Conservation (phyloP, 2,329 filamentous ascomycete genomes). For the Exserohilum turcica region DNA sequence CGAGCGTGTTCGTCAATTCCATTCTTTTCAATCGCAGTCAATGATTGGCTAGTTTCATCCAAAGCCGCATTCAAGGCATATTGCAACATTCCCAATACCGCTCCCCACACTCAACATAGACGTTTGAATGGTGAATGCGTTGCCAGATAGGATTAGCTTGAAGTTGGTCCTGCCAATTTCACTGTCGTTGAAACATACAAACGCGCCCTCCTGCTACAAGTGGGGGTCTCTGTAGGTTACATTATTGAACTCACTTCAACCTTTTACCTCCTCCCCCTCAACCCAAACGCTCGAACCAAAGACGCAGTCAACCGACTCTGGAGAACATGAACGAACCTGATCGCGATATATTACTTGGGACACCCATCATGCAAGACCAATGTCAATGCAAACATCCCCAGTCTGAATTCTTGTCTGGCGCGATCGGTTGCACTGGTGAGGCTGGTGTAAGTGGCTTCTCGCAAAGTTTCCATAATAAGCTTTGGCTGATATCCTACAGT, state of each 20-base stretch:
- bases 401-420: not conserved
- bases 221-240: not conserved
- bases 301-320: not conserved
- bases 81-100: not conserved
- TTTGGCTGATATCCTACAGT: not conserved
- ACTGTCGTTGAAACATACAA: not conserved
- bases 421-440: too few species aligned
- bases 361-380: not conserved
- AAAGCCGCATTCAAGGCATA: too few species aligned
- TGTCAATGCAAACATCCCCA: not conserved
- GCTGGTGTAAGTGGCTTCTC: not conserved
- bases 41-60: too few species aligned
- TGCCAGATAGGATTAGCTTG: not conserved
- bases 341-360: not conserved
- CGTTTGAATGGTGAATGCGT: not conserved
- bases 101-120: not conserved
- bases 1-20: not conserved
- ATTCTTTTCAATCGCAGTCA: too few species aligned
- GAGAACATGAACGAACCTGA: not conserved
- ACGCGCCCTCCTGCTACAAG: not conserved
- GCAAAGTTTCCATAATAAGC: not conserved
- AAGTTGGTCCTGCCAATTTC: too few species aligned
- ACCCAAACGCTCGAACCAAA: not conserved
- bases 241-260: not conserved
- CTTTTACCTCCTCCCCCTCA: too few species aligned